phyloP scores from a whole-genome alignment of 495 filamentous ascomycete genomes.

The Paragyromitra xinjiangensis region DNA sequence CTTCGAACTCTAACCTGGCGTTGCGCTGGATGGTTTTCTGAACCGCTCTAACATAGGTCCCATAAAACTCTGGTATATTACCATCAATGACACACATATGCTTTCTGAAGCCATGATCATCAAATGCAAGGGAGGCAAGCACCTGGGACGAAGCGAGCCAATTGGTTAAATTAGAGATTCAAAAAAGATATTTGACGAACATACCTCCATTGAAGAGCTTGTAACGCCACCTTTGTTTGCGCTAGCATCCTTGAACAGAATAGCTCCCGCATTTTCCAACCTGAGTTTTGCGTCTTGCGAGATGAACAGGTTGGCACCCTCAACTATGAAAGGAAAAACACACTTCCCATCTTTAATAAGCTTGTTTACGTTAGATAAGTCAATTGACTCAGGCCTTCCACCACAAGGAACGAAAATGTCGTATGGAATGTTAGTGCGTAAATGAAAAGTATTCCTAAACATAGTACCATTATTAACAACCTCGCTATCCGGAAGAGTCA shows the following conservation, averaged over 20 bases:
- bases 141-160: slow-evolving; percentile 61
- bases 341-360: slow-evolving; percentile 85
- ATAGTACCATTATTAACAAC: slow-evolving; percentile 84
- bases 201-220: slow-evolving; percentile 83
- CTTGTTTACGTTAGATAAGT: slow-evolving; percentile 80
- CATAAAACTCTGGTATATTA: slow-evolving; percentile 85
- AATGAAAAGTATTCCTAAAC: slow-evolving; percentile 96
- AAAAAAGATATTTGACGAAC: background rate
- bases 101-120: slow-evolving; percentile 82
- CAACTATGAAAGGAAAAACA: slow-evolving; percentile 90
- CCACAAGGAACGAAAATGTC: slow-evolving; percentile 96
- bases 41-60: slow-evolving; percentile 87
- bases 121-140: slow-evolving; percentile 88
- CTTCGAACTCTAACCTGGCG: slow-evolving; percentile 92
- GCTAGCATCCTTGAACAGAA: slow-evolving; percentile 96
- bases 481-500: slow-evolving; percentile 86
- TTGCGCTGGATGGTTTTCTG: slow-evolving; percentile 89
- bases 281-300: slow-evolving; percentile 97
- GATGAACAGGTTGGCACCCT: slow-evolving; percentile 98
- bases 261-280: slow-evolving; percentile 88
- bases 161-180: background rate
- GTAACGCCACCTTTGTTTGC: slow-evolving; percentile 99
- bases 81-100: slow-evolving; percentile 92
- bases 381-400: slow-evolving; percentile 94
- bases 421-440: slow-evolving; percentile 75